Conservation (phyloP, 495 filamentous ascomycete species). For the Xylaria flabelliformis region DNA sequence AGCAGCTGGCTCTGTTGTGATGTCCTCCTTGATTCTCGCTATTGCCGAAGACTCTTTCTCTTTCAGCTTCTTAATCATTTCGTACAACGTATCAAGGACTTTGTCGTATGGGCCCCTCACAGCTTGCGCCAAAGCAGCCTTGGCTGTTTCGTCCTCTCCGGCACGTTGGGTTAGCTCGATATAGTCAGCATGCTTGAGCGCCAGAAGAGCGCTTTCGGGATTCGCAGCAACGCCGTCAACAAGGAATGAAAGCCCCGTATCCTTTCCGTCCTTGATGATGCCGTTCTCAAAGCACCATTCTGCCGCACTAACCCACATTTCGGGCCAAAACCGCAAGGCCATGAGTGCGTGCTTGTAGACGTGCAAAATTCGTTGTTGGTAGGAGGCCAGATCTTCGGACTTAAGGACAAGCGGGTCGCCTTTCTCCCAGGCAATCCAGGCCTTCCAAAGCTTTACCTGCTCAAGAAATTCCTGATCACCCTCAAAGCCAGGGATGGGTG, state of each 20-base stretch:
- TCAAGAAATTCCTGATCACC: constrained; percentile 83
- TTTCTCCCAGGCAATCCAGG: constrained; percentile 94
- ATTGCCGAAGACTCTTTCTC: constrained; percentile 74
- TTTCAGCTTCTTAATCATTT: constrained; percentile 73
- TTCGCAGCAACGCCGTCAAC: constrained; percentile 84
- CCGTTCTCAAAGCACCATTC: constrained; percentile 89
- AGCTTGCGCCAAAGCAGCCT: constrained; percentile 70
- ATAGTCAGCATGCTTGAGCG: constrained; percentile 87
- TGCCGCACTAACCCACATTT: constrained; percentile 93
- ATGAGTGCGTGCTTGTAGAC: constrained; percentile 94
- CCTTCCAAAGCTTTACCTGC: constrained; percentile 91
- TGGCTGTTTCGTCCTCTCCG: constrained; percentile 73
- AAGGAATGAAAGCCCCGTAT: constrained; percentile 68
- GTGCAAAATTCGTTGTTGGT: constrained; percentile 79
- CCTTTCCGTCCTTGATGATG: constrained; percentile 65
- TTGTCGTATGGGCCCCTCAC: constrained; percentile 84
- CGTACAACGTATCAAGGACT: constrained; percentile 83
- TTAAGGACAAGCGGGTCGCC: constrained; percentile 83
- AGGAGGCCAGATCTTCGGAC: constrained; percentile 76
- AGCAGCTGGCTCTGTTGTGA: constrained; percentile 42
- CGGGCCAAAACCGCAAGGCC: constrained; percentile 90
- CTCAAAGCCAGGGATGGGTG: constrained; percentile 83
- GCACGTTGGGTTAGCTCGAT: constrained; percentile 73
- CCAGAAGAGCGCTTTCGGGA: constrained; percentile 88
- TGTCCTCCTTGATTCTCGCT: constrained; percentile 70